Evolutionary conservation across 257 asterid genomes (phyloP).

Genomic region (Fraxinus anomala): DNA sequence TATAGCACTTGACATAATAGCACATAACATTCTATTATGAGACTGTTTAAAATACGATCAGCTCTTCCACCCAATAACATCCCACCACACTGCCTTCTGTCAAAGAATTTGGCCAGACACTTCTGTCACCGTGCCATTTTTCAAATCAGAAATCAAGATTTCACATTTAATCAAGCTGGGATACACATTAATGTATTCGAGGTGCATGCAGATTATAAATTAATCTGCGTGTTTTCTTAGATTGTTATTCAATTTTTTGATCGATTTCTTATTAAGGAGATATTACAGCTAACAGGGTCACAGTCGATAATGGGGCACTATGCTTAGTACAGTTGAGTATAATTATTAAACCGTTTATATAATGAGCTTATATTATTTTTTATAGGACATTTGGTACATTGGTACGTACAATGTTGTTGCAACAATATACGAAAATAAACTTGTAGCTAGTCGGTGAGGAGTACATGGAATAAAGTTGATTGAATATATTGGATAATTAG

Average conservation of each 20-base stretch:
- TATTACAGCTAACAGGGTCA: neutral
- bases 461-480: constrained; percentile 40
- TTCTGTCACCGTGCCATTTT: too few relatives aligned
- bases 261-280: too few relatives aligned
- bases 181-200: neutral
- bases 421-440: constrained; percentile 4
- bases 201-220: neutral
- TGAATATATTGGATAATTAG: constrained; percentile 30
- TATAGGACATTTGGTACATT: neutral
- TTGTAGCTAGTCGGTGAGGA: constrained; percentile 20
- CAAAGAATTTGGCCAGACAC: too few relatives aligned
- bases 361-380: neutral
- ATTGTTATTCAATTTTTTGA: too few relatives aligned
- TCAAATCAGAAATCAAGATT: constrained; percentile 26
- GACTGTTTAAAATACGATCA: too few relatives aligned
- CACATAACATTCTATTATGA: too few relatives aligned
- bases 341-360: constrained; percentile 15
- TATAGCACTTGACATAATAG: too few relatives aligned
- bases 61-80: too few relatives aligned
- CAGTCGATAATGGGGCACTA: too few relatives aligned
- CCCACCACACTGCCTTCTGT: too few relatives aligned
- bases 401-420: neutral
- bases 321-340: neutral
- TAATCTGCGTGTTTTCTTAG: too few relatives aligned
- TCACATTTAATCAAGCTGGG: constrained; percentile 26